Evolutionary conservation across 1,139 yeast genomes (phyloP).

Genomic region (Magnusiomyces suaveolens): DNA sequence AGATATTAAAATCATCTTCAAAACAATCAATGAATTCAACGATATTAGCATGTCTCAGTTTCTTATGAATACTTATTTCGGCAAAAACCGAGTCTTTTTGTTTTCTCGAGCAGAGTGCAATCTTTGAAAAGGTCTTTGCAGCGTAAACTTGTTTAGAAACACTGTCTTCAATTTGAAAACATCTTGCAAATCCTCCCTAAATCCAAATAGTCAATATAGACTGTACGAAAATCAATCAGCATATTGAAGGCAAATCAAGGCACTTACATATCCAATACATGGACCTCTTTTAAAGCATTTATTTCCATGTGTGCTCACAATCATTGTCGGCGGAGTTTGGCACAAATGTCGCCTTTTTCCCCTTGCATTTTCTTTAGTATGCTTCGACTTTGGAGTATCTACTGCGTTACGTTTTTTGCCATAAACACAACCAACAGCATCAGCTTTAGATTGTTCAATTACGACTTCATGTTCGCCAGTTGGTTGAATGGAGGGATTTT

Average conservation of each 20-base stretch:
- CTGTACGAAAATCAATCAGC: no score
- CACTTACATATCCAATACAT: slow-evolving; percentile 65
- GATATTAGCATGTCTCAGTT: slow-evolving; percentile 78
- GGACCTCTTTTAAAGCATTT: slow-evolving; percentile 84
- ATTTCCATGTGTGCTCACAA: slow-evolving; percentile 67
- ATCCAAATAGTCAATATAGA: not conserved
- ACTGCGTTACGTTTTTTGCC: not conserved
- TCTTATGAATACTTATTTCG: slow-evolving; percentile 91
- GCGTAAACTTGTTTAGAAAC: slow-evolving; percentile 73
- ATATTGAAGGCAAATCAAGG: not conserved
- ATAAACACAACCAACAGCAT: not conserved
- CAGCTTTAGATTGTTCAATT: no score
- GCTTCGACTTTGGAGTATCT: slow-evolving; percentile 10
- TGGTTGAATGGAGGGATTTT: no score
- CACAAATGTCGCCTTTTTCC: slow-evolving; percentile 82
- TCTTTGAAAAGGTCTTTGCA: slow-evolving; percentile 96
- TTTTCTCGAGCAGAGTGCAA: slow-evolving; percentile 82
- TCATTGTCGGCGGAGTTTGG: slow-evolving; percentile 89
- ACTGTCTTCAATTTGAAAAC: slow-evolving; percentile 87
- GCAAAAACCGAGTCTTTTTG: slow-evolving; percentile 77
- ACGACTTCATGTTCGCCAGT: no score
- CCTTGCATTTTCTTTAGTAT: slow-evolving; percentile 50
- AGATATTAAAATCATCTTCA: slow-evolving; percentile 89
- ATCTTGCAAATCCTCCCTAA: slow-evolving; percentile 92
- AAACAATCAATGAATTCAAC: slow-evolving; percentile 91